A percentile compares a stretch with the other conserved stretches of the same genome.
These are phyloP conservation scores for Tilletiaria anomala DNA, from an alignment of 1,284 basidiomycete species.

Conservation along the genomic window DNA sequence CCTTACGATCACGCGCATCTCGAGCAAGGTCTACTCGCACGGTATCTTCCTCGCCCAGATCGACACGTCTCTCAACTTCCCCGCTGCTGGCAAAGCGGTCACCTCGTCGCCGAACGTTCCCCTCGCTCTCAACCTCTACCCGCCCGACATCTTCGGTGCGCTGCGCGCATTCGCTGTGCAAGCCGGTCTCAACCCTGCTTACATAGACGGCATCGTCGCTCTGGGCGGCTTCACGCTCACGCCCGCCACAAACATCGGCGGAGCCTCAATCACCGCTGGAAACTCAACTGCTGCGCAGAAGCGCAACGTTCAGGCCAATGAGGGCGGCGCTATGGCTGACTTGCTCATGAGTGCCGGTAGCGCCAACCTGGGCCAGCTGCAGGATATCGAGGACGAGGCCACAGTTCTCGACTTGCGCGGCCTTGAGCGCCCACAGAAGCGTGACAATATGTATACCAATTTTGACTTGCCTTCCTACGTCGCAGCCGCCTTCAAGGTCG, in stretches of 20 bases:
- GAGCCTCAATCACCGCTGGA: slow-evolving; percentile 5
- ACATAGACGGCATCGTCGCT: slow-evolving; percentile 55
- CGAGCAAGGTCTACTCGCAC: slow-evolving; percentile 53
- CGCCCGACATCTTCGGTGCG: slow-evolving; percentile 56
- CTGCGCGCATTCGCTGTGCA: slow-evolving; percentile 54
- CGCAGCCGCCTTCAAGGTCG: slow-evolving; percentile 52
- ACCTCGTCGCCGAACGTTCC: slow-evolving; percentile 52
- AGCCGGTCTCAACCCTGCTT: slow-evolving; percentile 51
- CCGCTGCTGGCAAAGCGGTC: slow-evolving; percentile 47
- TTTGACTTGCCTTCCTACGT: slow-evolving; percentile 58
- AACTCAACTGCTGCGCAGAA: slow-evolving; percentile 3
- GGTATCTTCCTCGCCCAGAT: slow-evolving; percentile 57
- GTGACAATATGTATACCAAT: slow-evolving; percentile 42
- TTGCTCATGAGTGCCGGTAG: slow-evolving; percentile 18
- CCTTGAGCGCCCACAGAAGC: slow-evolving; percentile 41
- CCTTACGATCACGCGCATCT: slow-evolving; percentile 51
- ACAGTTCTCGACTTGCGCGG: slow-evolving; percentile 1
- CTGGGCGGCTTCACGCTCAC: slow-evolving; percentile 58
- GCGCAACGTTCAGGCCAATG: slow-evolving; percentile 9
- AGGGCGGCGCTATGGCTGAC: slow-evolving; percentile 20
- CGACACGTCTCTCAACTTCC: slow-evolving; percentile 48
- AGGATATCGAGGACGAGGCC: slow-evolving; percentile 14
- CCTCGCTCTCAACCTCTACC: slow-evolving; percentile 58
- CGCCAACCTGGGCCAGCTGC: slow-evolving; percentile 39
- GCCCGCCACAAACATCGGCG: slow-evolving; percentile 27